These are phyloP conservation scores for Porogramme epimiltina DNA, from an alignment of 1,284 basidiomycete genomes.

Conservation along the genomic window DNA sequence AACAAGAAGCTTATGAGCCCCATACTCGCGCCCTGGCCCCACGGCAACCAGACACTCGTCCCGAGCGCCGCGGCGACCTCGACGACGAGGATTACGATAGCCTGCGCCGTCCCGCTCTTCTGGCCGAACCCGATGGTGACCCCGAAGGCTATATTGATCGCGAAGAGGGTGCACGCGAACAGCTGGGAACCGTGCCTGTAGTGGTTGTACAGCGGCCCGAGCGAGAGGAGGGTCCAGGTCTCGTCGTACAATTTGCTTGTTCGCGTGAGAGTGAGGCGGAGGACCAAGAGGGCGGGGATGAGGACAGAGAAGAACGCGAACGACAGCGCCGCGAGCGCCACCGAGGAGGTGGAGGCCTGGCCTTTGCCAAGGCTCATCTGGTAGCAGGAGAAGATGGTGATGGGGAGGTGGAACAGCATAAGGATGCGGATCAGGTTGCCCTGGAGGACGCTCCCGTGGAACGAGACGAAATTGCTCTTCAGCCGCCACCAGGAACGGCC, in stretches of 20 bases:
- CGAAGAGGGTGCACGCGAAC: conserved; percentile 82
- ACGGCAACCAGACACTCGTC: conserved; percentile 93
- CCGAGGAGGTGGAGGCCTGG: conserved; percentile 55
- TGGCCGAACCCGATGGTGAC: conserved; percentile 89
- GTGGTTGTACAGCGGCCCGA: conserved; percentile 95
- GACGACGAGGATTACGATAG: conserved; percentile 84
- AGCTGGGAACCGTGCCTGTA: conserved; percentile 91
- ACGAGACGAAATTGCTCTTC: conserved; percentile 66
- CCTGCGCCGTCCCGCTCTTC: conserved; percentile 87
- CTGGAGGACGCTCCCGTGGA: conserved; percentile 77
- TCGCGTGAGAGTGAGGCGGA: conserved; percentile 76
- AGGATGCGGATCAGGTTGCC: conserved; percentile 92
- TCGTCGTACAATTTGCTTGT: conserved; percentile 95
- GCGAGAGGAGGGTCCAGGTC: conserved; percentile 85
- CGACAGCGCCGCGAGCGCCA: conserved; percentile 73
- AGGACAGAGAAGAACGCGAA: conserved; percentile 82
- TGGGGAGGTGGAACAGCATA: conserved; percentile 90
- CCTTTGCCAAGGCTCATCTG: conserved; percentile 69
- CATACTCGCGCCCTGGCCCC: conserved; percentile 97
- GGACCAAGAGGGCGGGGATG: conserved; percentile 74
- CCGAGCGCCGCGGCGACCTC: conserved; percentile 83
- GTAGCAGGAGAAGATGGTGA: conserved; percentile 90
- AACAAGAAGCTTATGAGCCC: conserved; percentile 91
- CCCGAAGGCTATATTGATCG: conserved; percentile 81
- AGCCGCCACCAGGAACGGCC: conserved; percentile 53